Evolutionary conservation across 1,284 basidiomycete genomes (phyloP).

Genomic region (Leccinum subrobustum): DNA sequence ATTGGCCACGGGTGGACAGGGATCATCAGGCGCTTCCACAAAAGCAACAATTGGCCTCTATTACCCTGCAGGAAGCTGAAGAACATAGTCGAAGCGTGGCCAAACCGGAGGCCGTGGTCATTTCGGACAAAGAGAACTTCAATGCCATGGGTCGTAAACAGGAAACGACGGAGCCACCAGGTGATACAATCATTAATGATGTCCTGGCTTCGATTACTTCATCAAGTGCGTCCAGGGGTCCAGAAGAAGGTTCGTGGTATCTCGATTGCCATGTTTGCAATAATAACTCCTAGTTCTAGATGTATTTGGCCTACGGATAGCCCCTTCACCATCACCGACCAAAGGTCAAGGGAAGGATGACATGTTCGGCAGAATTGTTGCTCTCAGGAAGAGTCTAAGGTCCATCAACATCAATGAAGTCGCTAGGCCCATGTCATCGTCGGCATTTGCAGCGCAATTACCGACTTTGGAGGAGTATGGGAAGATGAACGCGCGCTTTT

Average conservation of each 20-base stretch:
- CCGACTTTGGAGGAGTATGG: conserved; percentile 49
- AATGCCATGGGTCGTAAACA: conserved; percentile 12
- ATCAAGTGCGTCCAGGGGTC: background rate
- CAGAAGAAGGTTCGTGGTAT: conserved; percentile 28
- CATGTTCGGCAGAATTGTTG: conserved; percentile 41
- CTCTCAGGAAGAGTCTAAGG: conserved; percentile 56
- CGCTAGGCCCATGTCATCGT: conserved; percentile 40
- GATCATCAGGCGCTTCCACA: conserved; percentile 26
- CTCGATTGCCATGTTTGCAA: conserved; percentile 1
- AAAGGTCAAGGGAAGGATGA: conserved; percentile 37
- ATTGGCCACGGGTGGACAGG: conserved; percentile 30
- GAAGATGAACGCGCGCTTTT: conserved; percentile 47
- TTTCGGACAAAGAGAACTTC: conserved; percentile 27
- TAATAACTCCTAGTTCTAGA: conserved; percentile 38
- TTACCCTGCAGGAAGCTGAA: conserved; percentile 22
- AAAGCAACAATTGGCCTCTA: conserved; percentile 22
- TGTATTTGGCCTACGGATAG: conserved; percentile 51
- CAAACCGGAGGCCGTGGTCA: conserved; percentile 19
- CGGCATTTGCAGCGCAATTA: conserved; percentile 45
- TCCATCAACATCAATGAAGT: conserved; percentile 59
- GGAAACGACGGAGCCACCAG: conserved; percentile 6
- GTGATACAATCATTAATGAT: background rate
- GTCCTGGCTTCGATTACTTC: background rate
- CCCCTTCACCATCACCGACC: conserved; percentile 33
- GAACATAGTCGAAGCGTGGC: conserved; percentile 33